Conservation (phyloP, 176 grass and related monocot species). For the maize (Zea mays) region Zm-B73-REFERENCE-NAM-5.0 NC_050103.1:179989001-179989500, state of each 20-base stretch:
- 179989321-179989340: background rate
- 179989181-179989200: too few species aligned
- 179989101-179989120: too few species aligned
- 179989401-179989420: background rate
- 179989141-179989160: too few species aligned
- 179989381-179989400: background rate
- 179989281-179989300: slow-evolving; percentile 28
- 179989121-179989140: too few species aligned
- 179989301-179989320: background rate
- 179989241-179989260: slow-evolving; percentile 26
- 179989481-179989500: background rate
- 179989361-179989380: slow-evolving; percentile 22
- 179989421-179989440: background rate
- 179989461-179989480: slow-evolving; percentile 40
- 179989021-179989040: too few species aligned
- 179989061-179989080: too few species aligned
- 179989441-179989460: slow-evolving; percentile 34
- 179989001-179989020: too few species aligned
- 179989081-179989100: too few species aligned
- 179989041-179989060: too few species aligned
- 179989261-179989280: slow-evolving; percentile 25
- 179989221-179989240: background rate
- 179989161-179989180: too few species aligned
- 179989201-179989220: too few species aligned
- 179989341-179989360: slow-evolving; percentile 8